Evolutionary conservation across 192 early-diverging fungal species (phyloP), one percentile per base, ranked within the genome.

Genomic region (Entomortierella parvispora): DNA sequence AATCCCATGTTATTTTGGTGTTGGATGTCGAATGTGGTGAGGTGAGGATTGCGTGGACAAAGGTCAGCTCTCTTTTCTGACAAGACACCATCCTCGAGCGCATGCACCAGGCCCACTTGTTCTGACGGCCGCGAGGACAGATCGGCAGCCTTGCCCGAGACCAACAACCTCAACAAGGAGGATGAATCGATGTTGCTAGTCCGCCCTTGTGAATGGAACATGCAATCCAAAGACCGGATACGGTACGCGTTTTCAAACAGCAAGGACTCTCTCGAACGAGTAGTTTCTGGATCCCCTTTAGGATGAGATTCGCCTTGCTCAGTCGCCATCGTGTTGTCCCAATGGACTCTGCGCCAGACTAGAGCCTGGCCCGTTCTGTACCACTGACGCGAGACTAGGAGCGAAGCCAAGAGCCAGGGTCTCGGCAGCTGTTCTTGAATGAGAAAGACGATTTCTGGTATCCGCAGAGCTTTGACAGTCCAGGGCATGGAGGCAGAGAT

Each of bases 271-370:
- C 49, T 48, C 29, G 52, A 46, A n/a, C n/a, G n/a, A n/a, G n/a
- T n/a, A n/a, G n/a, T n/a, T n/a, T n/a, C n/a, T n/a, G n/a, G n/a
- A n/a, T n/a, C n/a, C n/a, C n/a, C n/a, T n/a, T n/a, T n/a, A n/a
- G n/a, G n/a, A n/a, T n/a, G n/a, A n/a, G n/a, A n/a, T n/a, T n/a
- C n/a, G n/a, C n/a, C n/a, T n/a, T n/a, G 0, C 42, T 18, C 44
- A 11, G 32, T 20, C 37, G 45, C 46, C 2, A 50, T n/a, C 4
- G 74, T 68, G 33, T 77, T 77, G 11, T 77, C 65, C 74, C 74
- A 77, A 18, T 64, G 54, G 18, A 68, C 55, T 2, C 54, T 37
- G 8, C 32, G n/a, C 74, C 74, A 77, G 37, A 68, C 54, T 5
- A 77, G 53, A 22, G 33, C 65, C 2, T 58, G 65, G 15, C 65